Evolutionary conservation across 768 basidiomycete genomes (phyloP), one percentile per base, ranked within the genome.

Genomic region (Boletus rubroflammeus): DNA sequence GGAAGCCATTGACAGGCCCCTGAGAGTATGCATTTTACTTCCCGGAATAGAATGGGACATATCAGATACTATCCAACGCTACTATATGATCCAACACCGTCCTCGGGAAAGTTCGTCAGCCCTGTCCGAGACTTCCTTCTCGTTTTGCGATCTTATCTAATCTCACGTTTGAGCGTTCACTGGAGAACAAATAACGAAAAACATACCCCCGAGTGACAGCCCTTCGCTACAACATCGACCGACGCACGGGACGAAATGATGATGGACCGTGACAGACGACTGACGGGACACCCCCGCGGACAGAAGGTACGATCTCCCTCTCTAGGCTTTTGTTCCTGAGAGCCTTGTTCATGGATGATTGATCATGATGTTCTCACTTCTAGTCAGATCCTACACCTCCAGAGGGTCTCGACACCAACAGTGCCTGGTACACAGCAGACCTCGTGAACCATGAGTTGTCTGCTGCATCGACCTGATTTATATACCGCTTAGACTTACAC

Each of bases 161-260:
- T 34, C 17, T 47, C 21, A 6, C 17, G 21, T 29, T 39, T 19
- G 19, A 9, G 29, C 21, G 36, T 48, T 29, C 23, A 5, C 14
- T 5, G 2, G 5, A 29, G 13, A 9, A 39, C 55, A 70, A 68
- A 70, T 1, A 63, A 39, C 0, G 6, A 23, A 53, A 68, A 68
- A 70, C 10, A 68, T 15, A 21, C 29, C n/a, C n/a, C n/a, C n/a
- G n/a, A n/a, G n/a, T n/a, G n/a, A n/a, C n/a, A 96, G 93, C 86
- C 88, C 50, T 89, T 31, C 82, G 96, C 46, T 95, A 94, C 65
- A 80, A 84, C 49, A 67, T 96, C 32, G 96, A n/a, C n/a, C n/a
- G n/a, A 98, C 66, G 72, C 80, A 21, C 98, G 93, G 93, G 96
- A 98, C 57, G 81, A 89, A 50, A 91, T 90, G 88, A 92, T 98